phyloP scores from a whole-genome alignment of 2,329 filamentous ascomycete genomes.

The Trichoderma gracile region DNA sequence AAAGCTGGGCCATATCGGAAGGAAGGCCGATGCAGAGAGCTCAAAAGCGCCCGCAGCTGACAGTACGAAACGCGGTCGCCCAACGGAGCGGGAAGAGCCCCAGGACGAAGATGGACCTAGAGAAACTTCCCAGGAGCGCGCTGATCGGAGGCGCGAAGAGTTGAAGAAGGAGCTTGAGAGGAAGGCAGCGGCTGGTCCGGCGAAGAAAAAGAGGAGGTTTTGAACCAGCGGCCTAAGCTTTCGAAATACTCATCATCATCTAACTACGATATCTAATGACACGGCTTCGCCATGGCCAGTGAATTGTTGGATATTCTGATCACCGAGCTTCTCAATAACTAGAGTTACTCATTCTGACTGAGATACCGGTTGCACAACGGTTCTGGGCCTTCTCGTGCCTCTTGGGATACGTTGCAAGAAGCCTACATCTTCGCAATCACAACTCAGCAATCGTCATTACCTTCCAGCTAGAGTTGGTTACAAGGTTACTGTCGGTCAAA shows the following conservation, averaged over 20 bases:
- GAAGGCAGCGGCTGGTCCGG: slow-evolving; percentile 51
- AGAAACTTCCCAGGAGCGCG: slow-evolving; percentile 49
- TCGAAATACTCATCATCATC: not conserved
- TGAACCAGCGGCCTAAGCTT: slow-evolving; percentile 32
- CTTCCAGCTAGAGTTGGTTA: not conserved
- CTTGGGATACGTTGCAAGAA: not conserved
- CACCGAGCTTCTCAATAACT: not conserved
- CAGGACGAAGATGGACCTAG: slow-evolving; percentile 37
- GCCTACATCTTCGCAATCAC: not conserved
- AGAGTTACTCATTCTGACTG: not conserved
- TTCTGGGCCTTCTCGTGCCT: not conserved
- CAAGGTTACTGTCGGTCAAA: not conserved
- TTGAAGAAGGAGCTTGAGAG: slow-evolving; percentile 52
- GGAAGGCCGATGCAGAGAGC: slow-evolving; percentile 28
- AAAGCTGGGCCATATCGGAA: slow-evolving; percentile 42
- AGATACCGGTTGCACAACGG: not conserved
- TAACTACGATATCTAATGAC: no score
- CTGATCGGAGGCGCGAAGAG: slow-evolving; percentile 54
- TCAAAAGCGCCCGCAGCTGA: slow-evolving; percentile 6
- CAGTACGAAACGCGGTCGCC: slow-evolving; percentile 8
- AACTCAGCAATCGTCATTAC: not conserved
- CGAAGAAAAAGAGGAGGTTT: slow-evolving; percentile 59
- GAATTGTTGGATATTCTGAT: not conserved
- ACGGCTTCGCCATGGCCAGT: not conserved
- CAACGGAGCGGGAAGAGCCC: slow-evolving; percentile 28